Evolutionary conservation across 2,329 filamentous ascomycete genomes (phyloP).

Genomic region (Elsinoe batatas): DNA sequence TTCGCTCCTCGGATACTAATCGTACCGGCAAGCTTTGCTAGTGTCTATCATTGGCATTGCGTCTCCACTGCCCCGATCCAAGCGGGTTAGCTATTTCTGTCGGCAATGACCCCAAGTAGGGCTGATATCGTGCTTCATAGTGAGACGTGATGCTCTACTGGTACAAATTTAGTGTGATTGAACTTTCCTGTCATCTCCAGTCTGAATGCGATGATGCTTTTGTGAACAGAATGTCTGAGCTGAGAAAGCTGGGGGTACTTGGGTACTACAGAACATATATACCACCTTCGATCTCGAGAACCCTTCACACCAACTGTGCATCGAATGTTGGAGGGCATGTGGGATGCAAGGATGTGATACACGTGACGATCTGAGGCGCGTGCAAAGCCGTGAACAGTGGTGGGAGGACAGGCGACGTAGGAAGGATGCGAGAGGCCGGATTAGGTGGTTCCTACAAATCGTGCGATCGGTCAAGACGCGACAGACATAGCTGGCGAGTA

Average conservation of each 20-base stretch:
- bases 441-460: not conserved
- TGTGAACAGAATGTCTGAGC: not conserved
- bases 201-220: not conserved
- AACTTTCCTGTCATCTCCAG: not conserved
- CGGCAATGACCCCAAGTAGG: no score
- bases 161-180: no score
- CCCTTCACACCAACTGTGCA: not conserved
- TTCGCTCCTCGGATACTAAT: no score
- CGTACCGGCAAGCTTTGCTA: no score
- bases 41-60: no score
- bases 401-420: constrained; percentile 1
- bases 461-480: not conserved
- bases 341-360: not conserved
- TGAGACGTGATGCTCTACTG: no score
- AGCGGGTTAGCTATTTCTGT: no score
- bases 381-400: not conserved
- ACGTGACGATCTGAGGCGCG: not conserved
- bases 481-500: not conserved
- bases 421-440: not conserved
- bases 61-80: no score
- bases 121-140: no score
- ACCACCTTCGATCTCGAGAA: not conserved
- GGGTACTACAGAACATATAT: not conserved
- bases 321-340: not conserved
- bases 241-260: not conserved